Base-by-base conservation (phyloP, 208 protist genomes). In the Vickermania ingenoplastis region DNA sequence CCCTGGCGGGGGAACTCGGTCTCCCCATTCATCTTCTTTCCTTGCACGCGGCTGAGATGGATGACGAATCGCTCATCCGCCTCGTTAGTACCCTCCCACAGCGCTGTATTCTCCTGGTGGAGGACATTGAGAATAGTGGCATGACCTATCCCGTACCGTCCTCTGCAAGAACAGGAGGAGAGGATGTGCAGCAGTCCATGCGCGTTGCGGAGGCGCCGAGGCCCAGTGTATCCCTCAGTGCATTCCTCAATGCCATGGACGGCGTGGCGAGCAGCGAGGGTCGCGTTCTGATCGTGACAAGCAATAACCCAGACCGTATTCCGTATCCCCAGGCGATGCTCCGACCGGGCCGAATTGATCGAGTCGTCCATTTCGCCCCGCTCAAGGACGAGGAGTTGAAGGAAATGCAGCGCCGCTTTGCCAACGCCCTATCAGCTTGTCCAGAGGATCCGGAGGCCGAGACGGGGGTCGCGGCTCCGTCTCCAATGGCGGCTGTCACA, bases 161-260 rank as follows among this genome's bases (percentile, higher is more conserved):
- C n/a, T n/a, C n/a, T n/a, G 36, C 36, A 7, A 45, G 7, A 7
- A 45, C 36, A 7, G 36, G 11, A 7, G 36, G 36, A 45, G 36
- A 7, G 11, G 7, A 45, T 17, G 36, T 17, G 7, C 36, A 7
- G 17, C 36, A 45, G 17, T 7, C 36, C 7, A 17, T 17, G 36
- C 36, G 11, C 60, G 67, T 58, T 31, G 25, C 53, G 17, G 71
- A 60, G 23, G 65, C 62, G 31, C 50, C 67, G 1, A 62, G 65
- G 21, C 53, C 62, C 50, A 57, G 72, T n/a, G 67, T 98, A 1
- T 97, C 95, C 0, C 75, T 99, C 56, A 95, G 84, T 54, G 96
- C 85, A 0, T 65, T 99, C 29, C 75, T 99, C 27, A 99, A 99
- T 70, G 89, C 95, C 1, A 69, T 99, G 26, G 97, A 99, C 66